Percentiles rank a stretch among this genome's conserved stretches.
Evolutionary conservation across 2,329 filamentous ascomycete genomes (phyloP).

Genomic region (Sarocladium strictum): DNA sequence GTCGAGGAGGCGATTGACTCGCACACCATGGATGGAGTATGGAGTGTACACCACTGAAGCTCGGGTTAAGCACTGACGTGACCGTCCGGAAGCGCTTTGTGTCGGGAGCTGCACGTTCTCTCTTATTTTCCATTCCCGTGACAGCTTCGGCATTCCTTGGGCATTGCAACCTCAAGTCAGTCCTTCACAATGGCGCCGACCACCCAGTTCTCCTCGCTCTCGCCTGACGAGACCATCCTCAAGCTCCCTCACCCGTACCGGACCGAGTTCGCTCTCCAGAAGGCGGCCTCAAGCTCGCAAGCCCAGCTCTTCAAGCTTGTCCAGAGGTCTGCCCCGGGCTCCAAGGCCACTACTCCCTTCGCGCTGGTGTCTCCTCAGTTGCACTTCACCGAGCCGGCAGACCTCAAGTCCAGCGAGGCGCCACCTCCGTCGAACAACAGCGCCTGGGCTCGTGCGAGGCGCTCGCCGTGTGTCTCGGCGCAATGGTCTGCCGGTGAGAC

Average conservation of each 20-base stretch:
- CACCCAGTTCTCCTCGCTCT: constrained; percentile 21
- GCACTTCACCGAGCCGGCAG: constrained; percentile 38
- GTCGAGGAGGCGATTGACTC: background rate
- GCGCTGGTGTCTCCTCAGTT: constrained; percentile 28
- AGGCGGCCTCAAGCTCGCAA: constrained; percentile 17
- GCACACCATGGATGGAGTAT: background rate
- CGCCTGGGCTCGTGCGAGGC: constrained; percentile 49
- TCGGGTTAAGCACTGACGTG: background rate
- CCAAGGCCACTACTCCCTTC: constrained; percentile 22
- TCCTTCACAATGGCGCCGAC: constrained; percentile 11
- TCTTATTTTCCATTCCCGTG: background rate
- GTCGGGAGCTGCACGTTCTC: background rate
- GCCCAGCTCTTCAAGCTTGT: constrained; percentile 28
- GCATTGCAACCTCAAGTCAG: background rate
- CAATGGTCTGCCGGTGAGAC: constrained; percentile 34
- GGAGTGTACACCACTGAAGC: background rate
- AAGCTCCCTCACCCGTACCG: constrained; percentile 46
- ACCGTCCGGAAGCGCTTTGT: background rate
- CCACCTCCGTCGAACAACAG: constrained; percentile 48
- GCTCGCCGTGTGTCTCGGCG: constrained; percentile 41
- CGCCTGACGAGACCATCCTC: constrained; percentile 32
- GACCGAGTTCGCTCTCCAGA: constrained; percentile 36
- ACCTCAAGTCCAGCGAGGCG: constrained; percentile 43
- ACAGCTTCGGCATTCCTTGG: background rate
- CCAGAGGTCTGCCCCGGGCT: constrained; percentile 20